Conservation (phyloP, 495 filamentous ascomycete species). For the Hypomontagnella monticulosa region DNA sequence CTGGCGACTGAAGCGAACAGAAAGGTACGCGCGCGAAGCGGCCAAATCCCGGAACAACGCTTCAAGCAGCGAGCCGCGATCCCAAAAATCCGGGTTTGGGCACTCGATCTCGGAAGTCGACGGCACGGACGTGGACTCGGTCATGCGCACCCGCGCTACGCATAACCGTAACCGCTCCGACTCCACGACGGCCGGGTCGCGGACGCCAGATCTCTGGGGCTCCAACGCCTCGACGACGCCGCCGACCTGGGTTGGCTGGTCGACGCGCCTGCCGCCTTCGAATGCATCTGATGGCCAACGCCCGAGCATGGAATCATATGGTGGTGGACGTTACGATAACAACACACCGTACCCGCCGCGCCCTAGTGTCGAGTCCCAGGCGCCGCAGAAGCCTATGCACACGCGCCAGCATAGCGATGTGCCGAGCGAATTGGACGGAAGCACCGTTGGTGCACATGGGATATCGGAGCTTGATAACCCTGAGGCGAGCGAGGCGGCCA, state of each 20-base stretch:
- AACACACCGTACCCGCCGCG: slow-evolving; percentile 38
- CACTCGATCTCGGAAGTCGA: slow-evolving; percentile 41
- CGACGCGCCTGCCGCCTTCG: slow-evolving; percentile 5
- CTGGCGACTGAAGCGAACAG: slow-evolving; percentile 49
- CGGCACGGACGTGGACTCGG: slow-evolving; percentile 28
- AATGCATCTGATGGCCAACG: slow-evolving; percentile 42
- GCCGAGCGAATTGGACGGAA: slow-evolving; percentile 52
- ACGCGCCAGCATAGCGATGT: slow-evolving; percentile 50
- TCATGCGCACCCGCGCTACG: slow-evolving; percentile 12
- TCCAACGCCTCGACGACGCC: slow-evolving; percentile 37
- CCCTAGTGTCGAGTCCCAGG: slow-evolving; percentile 46
- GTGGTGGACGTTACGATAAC: slow-evolving; percentile 45
- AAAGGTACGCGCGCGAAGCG: slow-evolving; percentile 33
- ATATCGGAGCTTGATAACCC: slow-evolving; percentile 44
- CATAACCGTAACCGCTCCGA: slow-evolving; percentile 26
- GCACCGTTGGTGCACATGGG: slow-evolving; percentile 42
- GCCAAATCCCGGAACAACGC: slow-evolving; percentile 46
- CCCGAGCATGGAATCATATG: slow-evolving; percentile 46
- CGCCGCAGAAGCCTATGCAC: slow-evolving; percentile 40
- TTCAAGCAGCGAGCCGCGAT: slow-evolving; percentile 40
- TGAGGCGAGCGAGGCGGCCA: slow-evolving; percentile 24
- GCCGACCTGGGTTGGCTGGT: slow-evolving; percentile 20
- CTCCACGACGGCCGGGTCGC: slow-evolving; percentile 28
- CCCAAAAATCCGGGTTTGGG: slow-evolving; percentile 39
- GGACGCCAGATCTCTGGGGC: slow-evolving; percentile 33